Conservation (phyloP, 2,329 filamentous ascomycete genomes). For the Ophidiomyces ophidiicola region DNA sequence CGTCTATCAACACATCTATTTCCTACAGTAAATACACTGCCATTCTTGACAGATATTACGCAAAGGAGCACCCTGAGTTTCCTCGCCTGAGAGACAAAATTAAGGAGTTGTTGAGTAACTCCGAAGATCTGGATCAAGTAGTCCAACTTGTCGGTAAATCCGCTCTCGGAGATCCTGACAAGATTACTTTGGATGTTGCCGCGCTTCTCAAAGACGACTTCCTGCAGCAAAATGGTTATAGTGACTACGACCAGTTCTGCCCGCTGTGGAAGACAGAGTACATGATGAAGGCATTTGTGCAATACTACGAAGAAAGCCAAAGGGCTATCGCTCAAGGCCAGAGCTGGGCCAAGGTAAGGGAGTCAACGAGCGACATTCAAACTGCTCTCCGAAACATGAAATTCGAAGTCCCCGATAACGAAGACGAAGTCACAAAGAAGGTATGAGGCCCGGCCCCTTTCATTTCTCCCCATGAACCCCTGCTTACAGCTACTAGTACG, state of each 20-base stretch:
- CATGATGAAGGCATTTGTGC: conserved; percentile 99
- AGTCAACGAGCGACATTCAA: conserved; percentile 80
- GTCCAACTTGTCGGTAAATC: conserved; percentile 98
- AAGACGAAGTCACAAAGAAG: conserved; percentile 74
- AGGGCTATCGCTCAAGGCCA: conserved; percentile 88
- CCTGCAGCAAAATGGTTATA: conserved; percentile 97
- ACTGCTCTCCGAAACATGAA: conserved; percentile 79
- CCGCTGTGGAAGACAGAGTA: conserved; percentile 99
- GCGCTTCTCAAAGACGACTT: conserved; percentile 95
- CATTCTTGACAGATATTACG: conserved; percentile 83
- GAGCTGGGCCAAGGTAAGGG: conserved; percentile 83
- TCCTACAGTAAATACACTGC: conserved; percentile 96
- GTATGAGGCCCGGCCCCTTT: conserved; percentile 38
- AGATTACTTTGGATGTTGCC: conserved; percentile 92
- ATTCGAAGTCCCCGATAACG: conserved; percentile 81
- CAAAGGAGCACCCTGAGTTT: conserved; percentile 88
- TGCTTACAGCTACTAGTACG: conserved; percentile 56
- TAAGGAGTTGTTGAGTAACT: conserved; percentile 84
- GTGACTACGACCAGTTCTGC: conserved; percentile 97
- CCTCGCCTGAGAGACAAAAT: conserved; percentile 84
- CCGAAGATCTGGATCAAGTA: conserved; percentile 94
- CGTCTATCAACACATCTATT: conserved; percentile 86
- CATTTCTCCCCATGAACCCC: background rate
- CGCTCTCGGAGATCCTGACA: conserved; percentile 88
- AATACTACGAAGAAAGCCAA: conserved; percentile 93